Percentiles rank a stretch among this genome's conserved stretches.
phyloP scores from a whole-genome alignment of 805 yeast species.

The Saturnispora halmiae region DNA sequence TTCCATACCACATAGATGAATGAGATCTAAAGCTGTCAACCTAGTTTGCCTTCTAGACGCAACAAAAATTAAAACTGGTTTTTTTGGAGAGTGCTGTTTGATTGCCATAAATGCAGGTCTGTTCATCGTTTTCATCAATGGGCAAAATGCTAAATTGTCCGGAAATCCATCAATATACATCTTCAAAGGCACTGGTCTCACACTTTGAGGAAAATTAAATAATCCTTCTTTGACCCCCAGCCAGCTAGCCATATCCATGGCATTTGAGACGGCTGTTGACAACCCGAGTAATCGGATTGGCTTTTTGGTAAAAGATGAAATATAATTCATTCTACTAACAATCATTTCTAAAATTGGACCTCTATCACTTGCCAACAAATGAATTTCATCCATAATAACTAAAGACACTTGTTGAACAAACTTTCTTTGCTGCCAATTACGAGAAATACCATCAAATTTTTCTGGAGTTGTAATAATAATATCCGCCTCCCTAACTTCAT shows the following conservation, averaged over 20 bases:
- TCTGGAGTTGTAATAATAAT: conserved; percentile 79
- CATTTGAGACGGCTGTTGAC: conserved; percentile 82
- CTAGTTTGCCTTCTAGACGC: conserved; percentile 80
- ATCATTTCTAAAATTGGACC: conserved; percentile 85
- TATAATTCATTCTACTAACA: conserved; percentile 78
- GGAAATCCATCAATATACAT: conserved; percentile 86
- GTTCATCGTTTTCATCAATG: conserved; percentile 81
- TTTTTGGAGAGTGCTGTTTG: conserved; percentile 77
- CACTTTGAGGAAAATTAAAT: conserved; percentile 73
- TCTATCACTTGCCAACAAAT: conserved; percentile 73
- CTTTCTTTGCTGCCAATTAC: conserved; percentile 74
- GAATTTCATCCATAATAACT: conserved; percentile 81
- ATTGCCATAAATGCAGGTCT: conserved; percentile 90
- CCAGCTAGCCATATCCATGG: conserved; percentile 83
- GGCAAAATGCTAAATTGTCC: conserved; percentile 71
- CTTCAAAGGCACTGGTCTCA: conserved; percentile 76
- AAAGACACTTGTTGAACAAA: conserved; percentile 68
- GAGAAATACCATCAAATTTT: conserved; percentile 79
- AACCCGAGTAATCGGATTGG: conserved; percentile 64
- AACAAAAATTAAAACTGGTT: conserved; percentile 79
- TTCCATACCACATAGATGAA: conserved; percentile 72
- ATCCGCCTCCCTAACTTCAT: conserved; percentile 58
- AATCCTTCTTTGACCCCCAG: conserved; percentile 64
- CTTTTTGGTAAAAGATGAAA: conserved; percentile 48
- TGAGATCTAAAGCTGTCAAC: conserved; percentile 68